Percentiles rank a stretch among this genome's conserved stretches.
Evolutionary conservation across 306 rosid species (phyloP).

Genomic region (Prosopis cineraria): DNA sequence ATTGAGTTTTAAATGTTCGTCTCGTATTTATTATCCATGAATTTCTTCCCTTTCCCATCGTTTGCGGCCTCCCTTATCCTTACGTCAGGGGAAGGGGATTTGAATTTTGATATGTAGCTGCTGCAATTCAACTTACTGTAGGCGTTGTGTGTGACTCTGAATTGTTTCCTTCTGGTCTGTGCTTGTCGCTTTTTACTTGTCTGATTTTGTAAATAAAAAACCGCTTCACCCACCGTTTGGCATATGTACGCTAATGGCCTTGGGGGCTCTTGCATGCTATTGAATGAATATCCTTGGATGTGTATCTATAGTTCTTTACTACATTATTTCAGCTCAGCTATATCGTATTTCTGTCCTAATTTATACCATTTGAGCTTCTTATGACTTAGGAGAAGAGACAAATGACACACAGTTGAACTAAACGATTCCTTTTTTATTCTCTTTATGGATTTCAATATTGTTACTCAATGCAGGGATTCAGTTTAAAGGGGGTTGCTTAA

Average conservation of each 20-base stretch:
- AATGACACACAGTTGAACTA: not conserved
- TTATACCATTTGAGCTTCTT: not conserved
- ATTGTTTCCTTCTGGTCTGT: not conserved
- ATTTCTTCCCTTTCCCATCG: constrained; percentile 27
- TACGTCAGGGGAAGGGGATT: not conserved
- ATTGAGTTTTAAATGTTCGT: not conserved
- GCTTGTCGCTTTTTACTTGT: not conserved
- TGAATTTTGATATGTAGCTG: constrained; percentile 11
- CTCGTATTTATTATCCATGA: not conserved
- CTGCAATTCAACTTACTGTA: not conserved
- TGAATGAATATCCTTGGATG: not conserved
- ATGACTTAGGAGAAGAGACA: not conserved
- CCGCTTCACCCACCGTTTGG: not conserved
- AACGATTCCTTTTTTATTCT: not conserved
- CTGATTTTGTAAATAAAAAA: not conserved
- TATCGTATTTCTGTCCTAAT: not conserved
- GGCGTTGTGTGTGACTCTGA: not conserved
- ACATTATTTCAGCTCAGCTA: not conserved
- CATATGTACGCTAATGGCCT: not conserved
- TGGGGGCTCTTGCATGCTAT: not conserved
- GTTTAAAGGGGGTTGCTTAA: constrained; percentile 25
- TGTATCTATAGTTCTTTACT: not conserved
- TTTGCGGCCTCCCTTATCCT: not conserved
- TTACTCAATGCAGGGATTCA: constrained; percentile 39
- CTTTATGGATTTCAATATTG: constrained; percentile 3